Evolutionary conservation across 495 filamentous ascomycete genomes (phyloP).

Genomic region (Podospora pseudoanserina): DNA sequence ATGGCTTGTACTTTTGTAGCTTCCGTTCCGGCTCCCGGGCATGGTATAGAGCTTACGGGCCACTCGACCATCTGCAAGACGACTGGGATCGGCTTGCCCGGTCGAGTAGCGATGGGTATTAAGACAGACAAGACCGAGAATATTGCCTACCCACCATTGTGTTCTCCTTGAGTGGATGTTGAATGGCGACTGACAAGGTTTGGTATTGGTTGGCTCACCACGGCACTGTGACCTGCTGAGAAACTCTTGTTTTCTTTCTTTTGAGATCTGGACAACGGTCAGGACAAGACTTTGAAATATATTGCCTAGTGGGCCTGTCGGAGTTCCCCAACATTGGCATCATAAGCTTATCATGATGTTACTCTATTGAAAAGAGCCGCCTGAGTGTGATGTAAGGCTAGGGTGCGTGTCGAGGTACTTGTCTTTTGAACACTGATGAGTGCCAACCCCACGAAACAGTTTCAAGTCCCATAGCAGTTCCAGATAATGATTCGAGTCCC

Average conservation of each 20-base stretch:
- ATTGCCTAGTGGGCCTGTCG: constrained; percentile 10
- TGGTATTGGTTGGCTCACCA: constrained; percentile 3
- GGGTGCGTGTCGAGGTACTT: not conserved
- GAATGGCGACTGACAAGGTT: not conserved
- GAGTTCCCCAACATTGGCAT: constrained; percentile 13
- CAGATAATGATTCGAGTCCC: not conserved
- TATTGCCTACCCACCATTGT: not conserved
- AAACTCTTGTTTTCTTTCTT: not conserved
- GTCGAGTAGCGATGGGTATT: not conserved
- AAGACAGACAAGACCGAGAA: not conserved
- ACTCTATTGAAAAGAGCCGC: not conserved
- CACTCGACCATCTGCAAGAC: not conserved
- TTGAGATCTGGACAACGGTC: not conserved
- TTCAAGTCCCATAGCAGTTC: not conserved
- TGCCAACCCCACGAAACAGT: not conserved
- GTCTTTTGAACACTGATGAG: not conserved
- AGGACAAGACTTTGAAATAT: constrained; percentile 1
- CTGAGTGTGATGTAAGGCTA: not conserved
- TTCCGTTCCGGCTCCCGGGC: constrained; percentile 11
- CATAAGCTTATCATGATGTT: not conserved
- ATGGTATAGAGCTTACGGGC: constrained; percentile 2
- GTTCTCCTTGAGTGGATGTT: not conserved
- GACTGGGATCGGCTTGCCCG: not conserved
- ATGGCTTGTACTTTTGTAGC: not conserved
- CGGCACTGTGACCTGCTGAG: not conserved